Percentiles rank a stretch among this genome's conserved stretches.
These are phyloP conservation scores for Phytophthora constricta DNA, from an alignment of 352 stramenopile species.

Conservation along the genomic window DNA sequence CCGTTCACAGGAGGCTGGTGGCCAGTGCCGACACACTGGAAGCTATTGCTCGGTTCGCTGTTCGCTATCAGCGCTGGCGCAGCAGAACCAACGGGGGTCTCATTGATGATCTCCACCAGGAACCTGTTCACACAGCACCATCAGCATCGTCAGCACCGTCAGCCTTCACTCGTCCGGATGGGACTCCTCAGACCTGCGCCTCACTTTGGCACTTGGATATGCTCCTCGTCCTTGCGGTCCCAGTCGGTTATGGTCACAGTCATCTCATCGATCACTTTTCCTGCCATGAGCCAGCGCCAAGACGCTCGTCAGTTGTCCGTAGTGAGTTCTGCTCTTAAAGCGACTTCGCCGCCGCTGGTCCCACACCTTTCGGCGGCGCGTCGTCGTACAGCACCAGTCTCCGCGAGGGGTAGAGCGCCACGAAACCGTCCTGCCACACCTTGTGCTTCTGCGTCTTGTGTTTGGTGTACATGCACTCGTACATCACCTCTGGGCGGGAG, in stretches of 20 bases:
- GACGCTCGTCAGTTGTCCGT: neutral
- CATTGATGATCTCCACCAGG: constrained; percentile 75
- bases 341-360: no score
- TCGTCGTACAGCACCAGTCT: constrained; percentile 73
- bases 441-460: constrained; percentile 90
- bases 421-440: constrained; percentile 81
- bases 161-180: neutral
- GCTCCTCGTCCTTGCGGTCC: constrained; percentile 70
- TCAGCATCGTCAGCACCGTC: constrained; percentile 3
- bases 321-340: no score
- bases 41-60: constrained; percentile 8
- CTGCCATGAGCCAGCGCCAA: constrained; percentile 27
- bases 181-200: constrained; percentile 7
- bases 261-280: constrained; percentile 62
- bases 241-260: constrained; percentile 60
- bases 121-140: constrained; percentile 50
- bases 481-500: constrained; percentile 49
- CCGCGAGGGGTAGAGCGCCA: constrained; percentile 56
- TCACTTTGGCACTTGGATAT: constrained; percentile 64
- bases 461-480: constrained; percentile 89
- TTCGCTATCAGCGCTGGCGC: constrained; percentile 4
- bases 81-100: constrained; percentile 46
- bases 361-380: constrained; percentile 40
- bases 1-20: neutral
- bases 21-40: constrained; percentile 3